Base-by-base conservation (phyloP, 1,284 basidiomycete species). In the Rhodotorula sp. region DNA sequence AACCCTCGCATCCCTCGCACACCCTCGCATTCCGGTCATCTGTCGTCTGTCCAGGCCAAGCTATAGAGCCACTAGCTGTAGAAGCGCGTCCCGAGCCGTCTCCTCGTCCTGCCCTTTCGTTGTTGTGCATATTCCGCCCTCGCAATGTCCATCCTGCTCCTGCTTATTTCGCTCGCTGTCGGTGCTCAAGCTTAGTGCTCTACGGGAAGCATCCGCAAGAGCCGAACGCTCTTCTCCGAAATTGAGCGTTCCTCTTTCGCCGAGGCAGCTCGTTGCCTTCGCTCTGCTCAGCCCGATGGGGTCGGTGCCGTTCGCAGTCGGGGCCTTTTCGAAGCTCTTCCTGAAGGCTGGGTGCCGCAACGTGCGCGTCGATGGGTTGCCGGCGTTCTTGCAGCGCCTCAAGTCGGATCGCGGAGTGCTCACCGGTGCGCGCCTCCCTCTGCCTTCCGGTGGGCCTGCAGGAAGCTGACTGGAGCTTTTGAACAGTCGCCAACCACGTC, bases 401-500 rank as follows among this genome's bases (percentile, higher is more conserved):
- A 79, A 88, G 59, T 82, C 80, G 44, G 87, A 88, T 7, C 86
- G 87, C 70, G 92, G 92, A 41, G 81, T 95, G 45, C 80, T 95
- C 19, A 96, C 93, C 41, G 87, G 92, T 93, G 76, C 70, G 86
- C 82, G 19, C 1, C 19, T 3, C 25, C 7, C 27, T 9, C 23
- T 2, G 13, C 46, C 9, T 5, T 9, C 14, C 14, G 16, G 7
- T 21, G 44, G 3, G 23, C 46, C 0, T 7, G 25, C 1, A 44
- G 17, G 8, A 23, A 49, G 68, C 56, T 57, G 52, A 77, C 69
- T 59, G 41, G 57, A 52, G 53, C 27, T 63, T 71, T 77, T 48
- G 78, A 60, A 42, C 78, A 95, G 92, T 95, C 60, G 88, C 89
- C 64, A 97, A 97, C 81, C 93, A 97, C 80, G 89, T 94, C 68